Evolutionary conservation across 306 rosid species (phyloP).

Genomic region (Lathyrus aphaca): DNA sequence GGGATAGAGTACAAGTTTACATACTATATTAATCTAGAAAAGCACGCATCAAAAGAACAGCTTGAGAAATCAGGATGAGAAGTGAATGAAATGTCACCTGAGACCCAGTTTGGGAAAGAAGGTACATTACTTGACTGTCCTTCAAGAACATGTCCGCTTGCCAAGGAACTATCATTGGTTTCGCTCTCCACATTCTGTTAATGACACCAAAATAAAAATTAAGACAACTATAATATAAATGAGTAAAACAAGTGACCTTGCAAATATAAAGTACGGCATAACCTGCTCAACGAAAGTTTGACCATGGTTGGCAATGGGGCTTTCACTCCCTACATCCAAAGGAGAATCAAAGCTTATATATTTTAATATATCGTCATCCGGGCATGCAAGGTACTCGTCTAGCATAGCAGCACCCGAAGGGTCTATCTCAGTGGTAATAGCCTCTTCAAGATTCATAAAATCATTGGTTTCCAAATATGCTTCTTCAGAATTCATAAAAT

Average conservation of each 20-base stretch:
- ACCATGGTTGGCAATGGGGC: constrained; percentile 41
- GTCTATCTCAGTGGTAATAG: constrained; percentile 43
- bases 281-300: constrained; percentile 52
- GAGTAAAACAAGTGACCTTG: not conserved
- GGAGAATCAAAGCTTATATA: constrained; percentile 60
- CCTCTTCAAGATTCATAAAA: constrained; percentile 47
- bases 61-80: constrained; percentile 9
- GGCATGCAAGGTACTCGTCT: constrained; percentile 64
- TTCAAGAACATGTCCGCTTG: constrained; percentile 42
- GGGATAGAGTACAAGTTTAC: constrained; percentile 8
- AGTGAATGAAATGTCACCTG: constrained; percentile 52
- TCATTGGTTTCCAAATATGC: constrained; percentile 74
- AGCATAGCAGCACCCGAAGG: constrained; percentile 53
- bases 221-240: constrained; percentile 20
- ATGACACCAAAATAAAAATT: constrained; percentile 10
- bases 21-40: constrained; percentile 10
- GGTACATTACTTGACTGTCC: constrained; percentile 39
- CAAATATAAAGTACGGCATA: constrained; percentile 17
- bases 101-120: constrained; percentile 50
- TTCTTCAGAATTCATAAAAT: constrained; percentile 45
- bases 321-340: constrained; percentile 44
- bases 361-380: constrained; percentile 54
- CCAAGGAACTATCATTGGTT: constrained; percentile 34
- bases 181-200: constrained; percentile 58
- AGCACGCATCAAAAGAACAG: constrained; percentile 1